Percentiles rank a stretch among this genome's conserved stretches.
Evolutionary conservation across 176 grass and related monocot genomes (phyloP).

Genomic region (Carex pumila): DNA sequence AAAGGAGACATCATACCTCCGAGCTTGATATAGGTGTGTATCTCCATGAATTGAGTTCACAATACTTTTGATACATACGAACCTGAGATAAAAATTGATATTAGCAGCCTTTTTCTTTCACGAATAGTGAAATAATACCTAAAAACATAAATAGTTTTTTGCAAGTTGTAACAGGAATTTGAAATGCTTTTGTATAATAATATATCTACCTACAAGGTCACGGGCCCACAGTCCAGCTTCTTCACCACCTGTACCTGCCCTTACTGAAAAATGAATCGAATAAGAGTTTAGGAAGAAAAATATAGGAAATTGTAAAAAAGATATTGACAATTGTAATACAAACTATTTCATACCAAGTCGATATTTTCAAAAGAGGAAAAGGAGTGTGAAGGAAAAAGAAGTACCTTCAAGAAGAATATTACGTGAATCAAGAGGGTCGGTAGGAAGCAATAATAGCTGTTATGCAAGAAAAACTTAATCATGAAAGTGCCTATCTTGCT

Average conservation of each 20-base stretch:
- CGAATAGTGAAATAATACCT: conserved; percentile 14
- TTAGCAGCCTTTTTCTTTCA: conserved; percentile 12
- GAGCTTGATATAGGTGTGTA: conserved; percentile 69
- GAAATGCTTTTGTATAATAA: conserved; percentile 26
- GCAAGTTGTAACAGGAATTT: background rate
- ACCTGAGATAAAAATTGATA: conserved; percentile 47
- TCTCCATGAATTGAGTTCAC: conserved; percentile 67
- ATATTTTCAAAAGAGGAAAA: background rate
- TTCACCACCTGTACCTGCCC: conserved; percentile 88
- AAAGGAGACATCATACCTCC: conserved; percentile 47
- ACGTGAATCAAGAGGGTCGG: conserved; percentile 78
- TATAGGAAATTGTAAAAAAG: background rate
- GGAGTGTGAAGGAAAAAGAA: conserved; percentile 6
- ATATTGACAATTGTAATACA: background rate
- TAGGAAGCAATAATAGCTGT: conserved; percentile 78
- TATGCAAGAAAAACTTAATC: conserved; percentile 6
- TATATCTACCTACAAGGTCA: conserved; percentile 99
- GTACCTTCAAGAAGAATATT: conserved; percentile 99
- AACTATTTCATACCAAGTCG: background rate
- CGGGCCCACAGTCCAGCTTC: conserved; percentile 97
- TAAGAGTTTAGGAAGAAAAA: background rate
- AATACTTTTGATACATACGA: conserved; percentile 83
- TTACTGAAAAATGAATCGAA: conserved; percentile 48
- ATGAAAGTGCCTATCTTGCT: background rate
- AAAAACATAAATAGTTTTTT: background rate